Percentiles rank a stretch among this genome's conserved stretches.
Evolutionary conservation across 257 asterid species (phyloP).

Genomic region (Buddleja alternifolia): DNA sequence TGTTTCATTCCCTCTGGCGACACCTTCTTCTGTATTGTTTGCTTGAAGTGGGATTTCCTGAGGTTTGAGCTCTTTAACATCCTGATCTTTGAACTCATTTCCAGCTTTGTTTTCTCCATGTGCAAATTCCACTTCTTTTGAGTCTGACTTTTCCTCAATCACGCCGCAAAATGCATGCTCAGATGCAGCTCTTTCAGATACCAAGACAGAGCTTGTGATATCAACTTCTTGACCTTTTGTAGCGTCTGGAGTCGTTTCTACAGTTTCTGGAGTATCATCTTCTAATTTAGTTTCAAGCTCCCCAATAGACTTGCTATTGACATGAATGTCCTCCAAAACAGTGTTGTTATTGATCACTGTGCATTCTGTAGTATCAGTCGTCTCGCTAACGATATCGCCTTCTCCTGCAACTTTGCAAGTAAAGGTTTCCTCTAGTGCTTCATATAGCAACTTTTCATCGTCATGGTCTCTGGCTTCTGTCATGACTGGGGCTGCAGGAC

Average conservation of each 20-base stretch:
- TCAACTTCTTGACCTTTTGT: slow-evolving; percentile 30
- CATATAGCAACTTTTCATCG: slow-evolving; percentile 15
- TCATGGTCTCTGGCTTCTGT: slow-evolving; percentile 43
- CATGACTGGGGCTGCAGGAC: slow-evolving; percentile 38
- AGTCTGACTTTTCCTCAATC: slow-evolving; percentile 21
- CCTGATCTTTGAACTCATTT: slow-evolving; percentile 21
- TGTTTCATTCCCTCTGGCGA: neutral
- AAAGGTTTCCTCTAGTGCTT: slow-evolving; percentile 4
- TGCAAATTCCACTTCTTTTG: slow-evolving; percentile 26
- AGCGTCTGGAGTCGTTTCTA: slow-evolving; percentile 5
- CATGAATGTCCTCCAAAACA: slow-evolving; percentile 30
- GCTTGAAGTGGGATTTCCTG: neutral
- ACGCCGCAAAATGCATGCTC: slow-evolving; percentile 7
- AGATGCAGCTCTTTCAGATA: slow-evolving; percentile 15
- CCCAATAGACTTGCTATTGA: slow-evolving; percentile 25
- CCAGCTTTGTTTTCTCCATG: slow-evolving; percentile 28
- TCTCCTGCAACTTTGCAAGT: neutral
- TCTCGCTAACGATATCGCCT: slow-evolving; percentile 8
- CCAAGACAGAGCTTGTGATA: slow-evolving; percentile 8
- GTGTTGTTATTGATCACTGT: slow-evolving; percentile 19
- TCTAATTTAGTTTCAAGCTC: slow-evolving; percentile 23
- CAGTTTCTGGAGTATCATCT: slow-evolving; percentile 30
- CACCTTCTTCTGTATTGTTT: neutral
- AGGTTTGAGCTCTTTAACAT: slow-evolving; percentile 4
- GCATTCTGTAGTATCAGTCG: slow-evolving; percentile 20